A percentile compares a stretch with the other conserved stretches of the same genome.
Conservation (phyloP, 805 yeast genomes). For the Blastobotrys parvus region DNA sequence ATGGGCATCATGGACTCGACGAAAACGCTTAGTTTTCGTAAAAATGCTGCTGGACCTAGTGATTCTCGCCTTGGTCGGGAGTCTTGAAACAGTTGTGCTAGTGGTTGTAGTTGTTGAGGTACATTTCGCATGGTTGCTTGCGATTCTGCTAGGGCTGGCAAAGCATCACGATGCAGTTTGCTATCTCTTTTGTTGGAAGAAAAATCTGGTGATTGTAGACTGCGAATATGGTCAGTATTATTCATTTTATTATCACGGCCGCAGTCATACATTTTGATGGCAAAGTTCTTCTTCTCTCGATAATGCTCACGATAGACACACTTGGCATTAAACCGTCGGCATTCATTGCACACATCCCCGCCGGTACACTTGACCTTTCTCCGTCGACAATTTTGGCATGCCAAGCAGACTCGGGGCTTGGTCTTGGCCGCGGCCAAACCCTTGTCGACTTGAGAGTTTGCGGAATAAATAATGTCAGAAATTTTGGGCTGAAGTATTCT, state of each 20-base stretch:
- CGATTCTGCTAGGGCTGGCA: too few species aligned
- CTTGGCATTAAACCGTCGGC: constrained; percentile 5
- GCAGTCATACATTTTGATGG: constrained; percentile 8
- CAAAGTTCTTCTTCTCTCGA: constrained; percentile 12
- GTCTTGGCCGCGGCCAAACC: too few species aligned
- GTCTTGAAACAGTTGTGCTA: too few species aligned
- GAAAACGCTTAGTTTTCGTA: not conserved
- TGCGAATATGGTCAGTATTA: not conserved
- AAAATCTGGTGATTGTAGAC: constrained; percentile 11
- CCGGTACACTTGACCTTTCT: constrained; percentile 16
- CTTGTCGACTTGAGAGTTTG: too few species aligned
- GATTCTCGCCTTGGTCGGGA: not conserved
- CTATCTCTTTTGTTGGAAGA: not conserved
- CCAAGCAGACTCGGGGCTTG: constrained; percentile 5
- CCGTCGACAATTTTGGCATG: constrained; percentile 14
- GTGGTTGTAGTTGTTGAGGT: not conserved
- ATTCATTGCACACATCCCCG: constrained; percentile 8
- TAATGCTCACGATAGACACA: constrained; percentile 14
- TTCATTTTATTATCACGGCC: not conserved
- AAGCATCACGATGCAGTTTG: not conserved
- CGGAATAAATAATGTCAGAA: too few species aligned
- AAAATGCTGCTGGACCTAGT: not conserved
- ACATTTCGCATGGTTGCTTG: not conserved
- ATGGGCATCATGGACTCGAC: not conserved
- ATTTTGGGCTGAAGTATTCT: too few species aligned